Evolutionary conservation across 768 basidiomycete species (phyloP), one percentile per base, ranked within the genome.

Genomic region (Paxillus involutus): DNA sequence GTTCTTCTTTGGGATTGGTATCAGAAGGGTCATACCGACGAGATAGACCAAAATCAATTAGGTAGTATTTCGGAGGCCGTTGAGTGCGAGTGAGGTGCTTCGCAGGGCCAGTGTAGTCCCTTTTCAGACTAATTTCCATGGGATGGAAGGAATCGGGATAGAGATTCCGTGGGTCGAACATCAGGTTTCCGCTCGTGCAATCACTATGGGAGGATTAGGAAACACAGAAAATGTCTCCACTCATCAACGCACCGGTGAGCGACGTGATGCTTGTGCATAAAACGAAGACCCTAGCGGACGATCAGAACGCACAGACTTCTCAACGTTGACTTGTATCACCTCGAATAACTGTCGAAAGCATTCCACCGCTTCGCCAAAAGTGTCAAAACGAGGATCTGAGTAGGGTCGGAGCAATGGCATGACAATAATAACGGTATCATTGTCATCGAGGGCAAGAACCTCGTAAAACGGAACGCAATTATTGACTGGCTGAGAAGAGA

Each of bases 21-120:
- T 71, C 59, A 0, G 62, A 45, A 0, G 72, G 67, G 1, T 53
- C 59, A 42, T 70, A 76, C 1, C 46, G 58, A 0, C 64, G 60
- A 14, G 75, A 74, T 1, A 75, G 36, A 0, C 72, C 73, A 11
- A 75, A 74, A 37, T 75, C 74, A 29, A 74, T 72, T 36, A 74
- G 48, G 37, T 63, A 72, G 50, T 75, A 75, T 42, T 66, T 70
- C 0, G 58, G 57, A 0, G 72, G 71, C 2, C 55, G 55, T 14
- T 55, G 45, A 6, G 72, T 74, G 17, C 74, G 71, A 0, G 66
- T 70, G 26, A 47, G 65, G 39, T 65, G 57, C 24, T 62, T 66
- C 0, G 66, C 69, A 5, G 6, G 1, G 2, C 63, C 55, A 7
- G 21, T 52, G 21, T 39, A 61, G 26, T 71, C 61, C 29, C 43